A percentile compares a stretch with the other conserved stretches of the same genome.
These are phyloP conservation scores for Papiliotrema fonsecae DNA, from an alignment of 1,284 basidiomycete genomes.

Conservation along the genomic window DNA sequence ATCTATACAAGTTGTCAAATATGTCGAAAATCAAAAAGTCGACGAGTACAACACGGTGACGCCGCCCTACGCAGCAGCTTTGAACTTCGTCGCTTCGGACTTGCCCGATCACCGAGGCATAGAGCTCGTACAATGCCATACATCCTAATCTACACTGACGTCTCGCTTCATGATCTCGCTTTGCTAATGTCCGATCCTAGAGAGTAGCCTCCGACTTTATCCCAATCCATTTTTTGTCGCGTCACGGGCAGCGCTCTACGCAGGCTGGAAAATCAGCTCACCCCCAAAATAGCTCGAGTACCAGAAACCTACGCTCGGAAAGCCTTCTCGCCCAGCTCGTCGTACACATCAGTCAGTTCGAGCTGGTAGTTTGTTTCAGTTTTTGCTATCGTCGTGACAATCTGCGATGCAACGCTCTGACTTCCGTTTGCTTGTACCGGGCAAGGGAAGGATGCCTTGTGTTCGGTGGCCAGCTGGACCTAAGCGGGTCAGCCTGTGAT, in stretches of 20 bases:
- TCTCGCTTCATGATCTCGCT: constrained; percentile 18
- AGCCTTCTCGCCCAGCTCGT: constrained; percentile 80
- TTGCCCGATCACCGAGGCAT: background rate
- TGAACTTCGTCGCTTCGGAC: too few species aligned
- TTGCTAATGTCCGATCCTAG: constrained; percentile 71
- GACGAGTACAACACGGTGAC: too few species aligned
- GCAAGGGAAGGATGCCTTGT: constrained; percentile 61
- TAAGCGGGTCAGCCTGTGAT: constrained; percentile 46
- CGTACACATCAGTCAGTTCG: constrained; percentile 72
- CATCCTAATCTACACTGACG: background rate
- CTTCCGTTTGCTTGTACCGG: constrained; percentile 56
- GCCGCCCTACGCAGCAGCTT: too few species aligned
- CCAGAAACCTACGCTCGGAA: constrained; percentile 59
- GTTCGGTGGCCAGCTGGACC: constrained; percentile 80
- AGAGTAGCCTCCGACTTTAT: constrained; percentile 79
- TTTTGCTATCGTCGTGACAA: constrained; percentile 67
- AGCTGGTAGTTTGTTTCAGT: constrained; percentile 76
- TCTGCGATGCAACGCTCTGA: constrained; percentile 55
- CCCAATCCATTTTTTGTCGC: constrained; percentile 91
- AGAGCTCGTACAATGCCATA: background rate
- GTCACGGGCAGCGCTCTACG: constrained; percentile 83
- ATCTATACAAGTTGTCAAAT: too few species aligned
- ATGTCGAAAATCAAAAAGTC: too few species aligned
- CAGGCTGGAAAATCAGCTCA: constrained; percentile 51
- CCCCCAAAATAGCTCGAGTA: background rate